Base-by-base conservation (phyloP, 129 eudicot species). In the Kitagawia praeruptora region DNA sequence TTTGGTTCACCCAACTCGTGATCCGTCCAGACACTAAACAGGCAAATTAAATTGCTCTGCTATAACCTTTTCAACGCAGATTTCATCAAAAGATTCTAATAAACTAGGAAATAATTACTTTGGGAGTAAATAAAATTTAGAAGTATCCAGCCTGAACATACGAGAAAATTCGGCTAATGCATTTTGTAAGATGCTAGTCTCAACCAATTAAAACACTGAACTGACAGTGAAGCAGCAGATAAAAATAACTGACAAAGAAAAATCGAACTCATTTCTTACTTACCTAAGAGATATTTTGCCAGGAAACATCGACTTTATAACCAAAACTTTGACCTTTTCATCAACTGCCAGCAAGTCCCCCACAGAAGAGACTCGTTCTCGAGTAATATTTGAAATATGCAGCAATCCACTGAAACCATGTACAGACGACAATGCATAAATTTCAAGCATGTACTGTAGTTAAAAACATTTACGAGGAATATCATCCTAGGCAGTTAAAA, bases 271-370 rank as follows among this genome's bases (percentile, higher is more conserved):
- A 53, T 39, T 67, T 46, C 75, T 54, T n/a, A 12, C 51, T 76
- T 81, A 95, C 98, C 98, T 95, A 56, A 95, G 91, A 78, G 96
- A 85, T 58, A 95, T 92, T 82, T 95, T 95, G 75, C 88, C 98
- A 34, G 92, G 94, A 86, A 90, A 86, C 89, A 86, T 85, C 5
- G 97, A 90, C 86, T 85, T 90, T 77, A 95, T 89, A 28, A 95
- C 98, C 83, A 95, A 84, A 85, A 87, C 98, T 86, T 95, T 95
- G 72, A 95, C 96, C 87, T 86, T 89, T 77, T 92, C 98, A 77
- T 85, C 88, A 53, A 92, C 83, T 42, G 90, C 77, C 37, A 95
- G 80, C 80, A 84, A 78, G 70, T 92, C 93, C 63, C 82, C 82
- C 38, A 89, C 87, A 5, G 96, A 90, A 79, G 74, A 70, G 73